Base-by-base conservation (phyloP, 441 rosid species). In the Mallotus repandus region DNA sequence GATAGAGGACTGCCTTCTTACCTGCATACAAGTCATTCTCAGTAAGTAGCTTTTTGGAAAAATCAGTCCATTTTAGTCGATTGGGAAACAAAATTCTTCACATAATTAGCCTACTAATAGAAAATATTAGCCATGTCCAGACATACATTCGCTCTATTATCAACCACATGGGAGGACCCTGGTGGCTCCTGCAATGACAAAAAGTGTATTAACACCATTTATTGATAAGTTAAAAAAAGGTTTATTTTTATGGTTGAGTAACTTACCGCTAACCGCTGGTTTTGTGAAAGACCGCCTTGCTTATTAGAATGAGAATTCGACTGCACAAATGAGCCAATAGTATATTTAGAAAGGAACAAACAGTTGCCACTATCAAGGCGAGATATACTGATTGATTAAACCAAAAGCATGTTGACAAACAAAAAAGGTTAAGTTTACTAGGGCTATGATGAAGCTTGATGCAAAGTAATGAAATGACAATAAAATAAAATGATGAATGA, bases 1-100 rank as follows among this genome's bases (percentile, higher is more conserved):
- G 0, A 78, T 68, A 35, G 59, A 85, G 62, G 98, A 94, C 50
- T 89, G 94, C 73, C 64, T 85, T 79, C 98, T 85, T 65, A 94
- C 95, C 95, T 88, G 89, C 70, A 74, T 58, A 66, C 52, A 68
- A 19, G 53, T 25, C 49, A 41, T 18, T 10, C 8, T 35, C 8
- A 12, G 46, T 46, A 3, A 56, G 13, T 7, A 35, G 12, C 9
- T 22, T 15, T 19, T 15, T 0, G 2, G 45, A 15, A 11, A 45
- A 60, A 60, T 9, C 5, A 11, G 12, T 4, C n/a, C 35, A 21
- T 35, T 9, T 10, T 21, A n/a, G 7, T 12, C 43, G 13, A 50
- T 50, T 4, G 13, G 18, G 18, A 50, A 50, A 11, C 15, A 50
- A 14, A 2, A 50, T 12, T 10, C 2, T 29, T 60, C 12, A 1